Conservation (phyloP, 1,139 yeast species). For the Yamadazyma siamensis region DNA sequence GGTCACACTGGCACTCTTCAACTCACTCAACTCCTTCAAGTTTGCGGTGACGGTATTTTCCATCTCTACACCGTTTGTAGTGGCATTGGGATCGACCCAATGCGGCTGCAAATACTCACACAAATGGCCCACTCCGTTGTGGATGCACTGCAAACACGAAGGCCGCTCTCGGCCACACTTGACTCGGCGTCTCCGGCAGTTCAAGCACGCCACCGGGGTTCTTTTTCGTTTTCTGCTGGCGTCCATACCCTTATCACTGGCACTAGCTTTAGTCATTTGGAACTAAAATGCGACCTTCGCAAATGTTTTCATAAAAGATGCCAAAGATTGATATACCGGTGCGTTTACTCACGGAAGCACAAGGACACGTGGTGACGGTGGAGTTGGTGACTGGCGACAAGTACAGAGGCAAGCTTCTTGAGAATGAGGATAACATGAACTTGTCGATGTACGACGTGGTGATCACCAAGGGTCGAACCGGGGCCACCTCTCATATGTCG, state of each 20-base stretch:
- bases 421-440: conserved; percentile 92
- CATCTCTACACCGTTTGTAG: not conserved
- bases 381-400: conserved; percentile 86
- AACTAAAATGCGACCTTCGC: not conserved
- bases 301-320: conserved; percentile 2
- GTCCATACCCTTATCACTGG: too few species aligned
- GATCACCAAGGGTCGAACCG: conserved; percentile 65
- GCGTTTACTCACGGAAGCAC: conserved; percentile 81
- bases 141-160: conserved; percentile 42
- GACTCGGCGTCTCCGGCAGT: conserved; percentile 44
- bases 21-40: conserved; percentile 20
- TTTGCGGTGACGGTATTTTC: conserved; percentile 2
- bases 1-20: conserved; percentile 17
- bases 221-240: conserved; percentile 23
- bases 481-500: conserved; percentile 72
- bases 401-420: conserved; percentile 81
- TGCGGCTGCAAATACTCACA: conserved; percentile 43
- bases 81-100: conserved; percentile 23
- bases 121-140: conserved; percentile 40
- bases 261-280: not conserved
- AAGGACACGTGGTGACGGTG: conserved; percentile 81
- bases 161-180: conserved; percentile 45
- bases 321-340: conserved; percentile 67
- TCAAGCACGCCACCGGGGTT: conserved; percentile 41
- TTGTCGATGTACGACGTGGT: conserved; percentile 81